Percentiles rank a stretch among this genome's conserved stretches.
phyloP scores from a whole-genome alignment of 176 grass and related monocot species.

The Musa beccarii region DNA sequence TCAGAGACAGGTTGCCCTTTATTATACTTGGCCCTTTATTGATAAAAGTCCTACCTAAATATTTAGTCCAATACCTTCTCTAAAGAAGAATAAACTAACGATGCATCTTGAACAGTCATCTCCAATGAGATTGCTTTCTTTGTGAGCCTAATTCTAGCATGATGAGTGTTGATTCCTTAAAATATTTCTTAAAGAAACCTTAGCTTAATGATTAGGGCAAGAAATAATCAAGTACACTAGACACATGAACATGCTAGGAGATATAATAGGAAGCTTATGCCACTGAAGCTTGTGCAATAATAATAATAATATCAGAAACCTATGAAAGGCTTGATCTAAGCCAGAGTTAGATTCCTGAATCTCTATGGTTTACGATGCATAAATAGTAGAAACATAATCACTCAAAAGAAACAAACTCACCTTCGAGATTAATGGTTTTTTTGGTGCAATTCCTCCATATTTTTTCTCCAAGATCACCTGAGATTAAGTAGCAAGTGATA shows the following conservation, averaged over 20 bases:
- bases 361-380: background rate
- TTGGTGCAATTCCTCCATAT: constrained; percentile 71
- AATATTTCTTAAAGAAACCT: background rate
- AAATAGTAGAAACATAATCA: background rate
- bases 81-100: too few relatives aligned
- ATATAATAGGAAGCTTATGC: too few relatives aligned
- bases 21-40: too few relatives aligned
- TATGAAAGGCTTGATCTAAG: background rate
- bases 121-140: too few relatives aligned
- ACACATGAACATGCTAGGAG: too few relatives aligned
- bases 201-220: too few relatives aligned
- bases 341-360: background rate
- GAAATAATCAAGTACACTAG: too few relatives aligned
- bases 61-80: too few relatives aligned
- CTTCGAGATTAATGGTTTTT: constrained; percentile 95
- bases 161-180: background rate
- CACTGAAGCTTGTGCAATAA: too few relatives aligned
- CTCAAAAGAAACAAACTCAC: constrained; percentile 7
- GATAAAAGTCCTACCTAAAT: too few relatives aligned
- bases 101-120: too few relatives aligned
- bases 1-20: background rate
- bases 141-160: background rate
- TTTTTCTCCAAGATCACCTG: constrained; percentile 56
- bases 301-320: too few relatives aligned
- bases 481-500: constrained; percentile 8